Conservation (phyloP, 306 rosid species). For the Astragalus membranaceus region DNA sequence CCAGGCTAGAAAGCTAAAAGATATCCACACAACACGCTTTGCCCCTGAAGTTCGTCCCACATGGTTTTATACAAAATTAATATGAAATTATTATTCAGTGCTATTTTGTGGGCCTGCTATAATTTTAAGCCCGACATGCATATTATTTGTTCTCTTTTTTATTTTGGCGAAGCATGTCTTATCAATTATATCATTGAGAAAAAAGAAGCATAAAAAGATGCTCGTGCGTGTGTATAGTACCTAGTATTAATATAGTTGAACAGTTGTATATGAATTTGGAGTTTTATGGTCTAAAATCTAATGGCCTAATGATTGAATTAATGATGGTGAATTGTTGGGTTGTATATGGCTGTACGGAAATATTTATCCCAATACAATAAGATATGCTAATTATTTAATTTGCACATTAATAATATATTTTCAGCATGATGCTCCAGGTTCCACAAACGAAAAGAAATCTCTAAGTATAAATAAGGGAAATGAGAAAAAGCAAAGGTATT, state of each 20-base stretch:
- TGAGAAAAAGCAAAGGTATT: background rate
- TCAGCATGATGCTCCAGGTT: background rate
- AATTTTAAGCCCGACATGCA: background rate
- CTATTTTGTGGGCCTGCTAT: slow-evolving; percentile 10
- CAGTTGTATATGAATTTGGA: slow-evolving; percentile 36
- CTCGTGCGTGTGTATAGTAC: background rate
- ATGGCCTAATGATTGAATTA: slow-evolving; percentile 32
- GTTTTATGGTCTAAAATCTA: slow-evolving; percentile 27
- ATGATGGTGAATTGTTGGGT: background rate
- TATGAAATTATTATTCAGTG: slow-evolving; percentile 34
- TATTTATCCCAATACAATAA: background rate
- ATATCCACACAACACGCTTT: slow-evolving; percentile 18
- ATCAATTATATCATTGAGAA: background rate
- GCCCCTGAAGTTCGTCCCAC: slow-evolving; percentile 29
- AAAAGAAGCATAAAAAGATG: background rate
- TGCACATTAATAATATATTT: background rate
- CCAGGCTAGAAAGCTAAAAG: slow-evolving; percentile 50
- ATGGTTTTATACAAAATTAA: slow-evolving; percentile 22
- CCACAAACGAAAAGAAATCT: background rate
- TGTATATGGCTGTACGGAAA: slow-evolving; percentile 3
- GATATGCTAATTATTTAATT: slow-evolving; percentile 4
- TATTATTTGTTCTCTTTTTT: background rate
- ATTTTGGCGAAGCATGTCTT: background rate
- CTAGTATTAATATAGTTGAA: slow-evolving; percentile 19
- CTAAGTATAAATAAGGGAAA: background rate